These are phyloP conservation scores for Eucalyptus pauciflora DNA, from an alignment of 345 rosid species.

Conservation along the genomic window DNA sequence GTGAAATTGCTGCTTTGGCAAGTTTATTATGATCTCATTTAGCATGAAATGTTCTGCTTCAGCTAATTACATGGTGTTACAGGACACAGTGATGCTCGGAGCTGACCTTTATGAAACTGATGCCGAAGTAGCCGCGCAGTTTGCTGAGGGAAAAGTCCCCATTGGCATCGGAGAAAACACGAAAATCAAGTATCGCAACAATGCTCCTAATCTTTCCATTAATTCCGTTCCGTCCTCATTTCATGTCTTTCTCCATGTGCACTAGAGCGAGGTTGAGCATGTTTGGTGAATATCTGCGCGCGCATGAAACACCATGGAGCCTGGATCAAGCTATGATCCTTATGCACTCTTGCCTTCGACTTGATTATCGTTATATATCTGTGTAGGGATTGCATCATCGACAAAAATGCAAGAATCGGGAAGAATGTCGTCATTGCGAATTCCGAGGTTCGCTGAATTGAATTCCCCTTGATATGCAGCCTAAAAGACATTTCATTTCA, in stretches of 20 bases:
- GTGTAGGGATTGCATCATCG: constrained; percentile 83
- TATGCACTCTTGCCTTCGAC: not conserved
- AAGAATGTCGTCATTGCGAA: constrained; percentile 74
- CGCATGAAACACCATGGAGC: not conserved
- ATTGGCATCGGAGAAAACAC: constrained; percentile 75
- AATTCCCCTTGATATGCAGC: not conserved
- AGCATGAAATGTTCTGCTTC: not conserved
- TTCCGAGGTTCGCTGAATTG: constrained; percentile 47
- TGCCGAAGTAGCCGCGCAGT: constrained; percentile 40
- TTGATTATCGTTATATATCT: not conserved
- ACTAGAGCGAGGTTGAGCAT: not conserved
- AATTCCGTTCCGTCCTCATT: not conserved
- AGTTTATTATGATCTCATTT: not conserved
- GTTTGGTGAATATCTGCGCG: not conserved
- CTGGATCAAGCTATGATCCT: not conserved
- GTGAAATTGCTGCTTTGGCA: not conserved
- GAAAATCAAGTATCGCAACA: not conserved
- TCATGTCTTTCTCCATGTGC: not conserved
- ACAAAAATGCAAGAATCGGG: constrained; percentile 93
- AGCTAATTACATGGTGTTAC: not conserved
- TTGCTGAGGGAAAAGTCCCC: constrained; percentile 68
- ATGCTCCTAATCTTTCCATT: not conserved
- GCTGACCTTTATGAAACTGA: constrained; percentile 88
- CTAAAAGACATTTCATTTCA: not conserved
- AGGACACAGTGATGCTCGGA: constrained; percentile 95